These are phyloP conservation scores for Arctium lappa DNA, from an alignment of 129 eudicot genomes.

Conservation along the genomic window DNA sequence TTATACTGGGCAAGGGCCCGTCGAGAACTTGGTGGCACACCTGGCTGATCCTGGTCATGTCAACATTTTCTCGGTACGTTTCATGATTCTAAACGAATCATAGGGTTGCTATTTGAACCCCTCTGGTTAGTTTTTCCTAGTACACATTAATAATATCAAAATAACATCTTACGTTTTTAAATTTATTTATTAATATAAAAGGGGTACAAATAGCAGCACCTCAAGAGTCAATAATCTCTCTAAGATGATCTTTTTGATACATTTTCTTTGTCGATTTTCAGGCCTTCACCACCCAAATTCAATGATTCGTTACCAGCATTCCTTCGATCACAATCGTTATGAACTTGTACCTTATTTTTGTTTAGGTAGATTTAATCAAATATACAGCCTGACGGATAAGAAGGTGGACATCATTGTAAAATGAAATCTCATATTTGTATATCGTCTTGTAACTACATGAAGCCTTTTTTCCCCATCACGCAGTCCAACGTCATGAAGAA, in stretches of 20 bases:
- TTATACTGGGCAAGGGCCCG: constrained; percentile 87
- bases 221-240: too few species aligned
- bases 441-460: neutral
- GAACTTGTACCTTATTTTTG: neutral
- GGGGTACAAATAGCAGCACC: too few species aligned
- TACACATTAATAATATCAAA: too few species aligned
- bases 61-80: constrained; percentile 76
- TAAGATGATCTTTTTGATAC: neutral
- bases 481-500: too few species aligned
- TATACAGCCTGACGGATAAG: too few species aligned
- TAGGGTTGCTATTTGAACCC: too few species aligned
- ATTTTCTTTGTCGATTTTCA: constrained; percentile 10
- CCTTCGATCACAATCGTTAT: neutral
- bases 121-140: too few species aligned
- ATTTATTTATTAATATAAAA: too few species aligned
- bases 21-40: constrained; percentile 74
- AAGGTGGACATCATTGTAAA: neutral
- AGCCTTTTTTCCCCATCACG: too few species aligned
- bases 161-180: too few species aligned
- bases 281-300: constrained; percentile 32
- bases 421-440: neutral
- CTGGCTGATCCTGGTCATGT: constrained; percentile 91
- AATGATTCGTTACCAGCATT: constrained; percentile 19
- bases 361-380: neutral
- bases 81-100: neutral